A percentile compares a stretch with the other conserved stretches of the same genome.
Conservation (phyloP, 768 basidiomycete species). For the Clitopilus hobsonii region DNA sequence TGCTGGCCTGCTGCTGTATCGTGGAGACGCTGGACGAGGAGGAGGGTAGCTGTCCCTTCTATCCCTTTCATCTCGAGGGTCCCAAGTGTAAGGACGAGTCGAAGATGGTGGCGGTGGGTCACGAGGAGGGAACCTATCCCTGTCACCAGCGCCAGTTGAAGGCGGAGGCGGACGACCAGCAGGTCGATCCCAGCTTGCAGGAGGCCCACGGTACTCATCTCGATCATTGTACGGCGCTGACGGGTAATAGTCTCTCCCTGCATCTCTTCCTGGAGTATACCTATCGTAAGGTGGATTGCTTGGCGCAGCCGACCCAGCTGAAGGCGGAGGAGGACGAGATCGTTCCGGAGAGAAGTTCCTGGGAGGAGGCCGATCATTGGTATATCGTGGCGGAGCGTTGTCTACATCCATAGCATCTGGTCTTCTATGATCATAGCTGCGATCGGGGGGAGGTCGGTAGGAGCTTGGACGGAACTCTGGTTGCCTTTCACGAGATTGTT, state of each 20-base stretch:
- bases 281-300: constrained; percentile 24
- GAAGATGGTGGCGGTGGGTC: constrained; percentile 9
- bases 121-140: constrained; percentile 35
- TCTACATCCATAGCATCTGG: constrained; percentile 31
- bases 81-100: constrained; percentile 31
- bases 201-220: constrained; percentile 30
- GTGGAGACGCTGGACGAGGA: constrained; percentile 3
- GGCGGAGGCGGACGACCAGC: constrained; percentile 12
- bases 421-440: constrained; percentile 32
- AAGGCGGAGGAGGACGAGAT: constrained; percentile 23
- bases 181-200: constrained; percentile 29
- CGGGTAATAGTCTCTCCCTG: constrained; percentile 22
- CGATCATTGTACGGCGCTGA: constrained; percentile 19
- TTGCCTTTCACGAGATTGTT: not conserved
- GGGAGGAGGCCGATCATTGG: constrained; percentile 23
- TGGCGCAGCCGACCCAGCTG: constrained; percentile 21
- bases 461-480: not conserved
- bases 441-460: constrained; percentile 24
- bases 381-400: constrained; percentile 20
- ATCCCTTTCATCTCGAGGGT: constrained; percentile 37
- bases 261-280: constrained; percentile 23
- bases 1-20: constrained; percentile 9
- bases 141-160: constrained; percentile 17
- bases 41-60: constrained; percentile 18
- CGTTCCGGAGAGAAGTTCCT: constrained; percentile 26